Base-by-base conservation (phyloP, 2,329 filamentous ascomycete species). In the Pseudomassariella vexata region DNA sequence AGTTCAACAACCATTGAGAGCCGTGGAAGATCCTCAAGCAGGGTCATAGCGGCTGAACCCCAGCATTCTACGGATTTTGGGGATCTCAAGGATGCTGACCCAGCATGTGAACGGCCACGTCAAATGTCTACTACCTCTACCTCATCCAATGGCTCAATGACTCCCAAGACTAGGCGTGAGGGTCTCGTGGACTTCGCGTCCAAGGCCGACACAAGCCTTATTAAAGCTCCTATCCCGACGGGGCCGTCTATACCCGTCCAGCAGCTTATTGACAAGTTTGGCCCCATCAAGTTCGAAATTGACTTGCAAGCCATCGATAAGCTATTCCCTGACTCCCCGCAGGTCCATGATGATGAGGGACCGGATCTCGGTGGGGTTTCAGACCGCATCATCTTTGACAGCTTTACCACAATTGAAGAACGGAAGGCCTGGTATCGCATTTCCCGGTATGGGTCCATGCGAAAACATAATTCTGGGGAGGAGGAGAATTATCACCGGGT, bases 381-480 rank as follows among this genome's bases (percentile, higher is more conserved):
- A 1, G 70, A 74, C 19, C 53, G 59, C 19, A 50, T 70, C 26
- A 60, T 73, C 12, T 53, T 52, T 19, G 73, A 79, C 47, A 70
- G 60, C 18, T 79, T 79, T 38, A 58, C 60, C 5, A 61, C 65
- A 3, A 66, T 70, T 4, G 68, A 70, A 3, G 68, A 82, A 51
- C 73, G 79, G 29, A 79, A 75, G 45, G 64, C 66, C 6, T 83
- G 79, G 79, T 80, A 82, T 42, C 73, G 76, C 14, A 55, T 82
- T 12, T 79, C 78, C 6, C 68, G 78, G 5, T 66, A 65, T 34
- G 78, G 76, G 3, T 76, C 76, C 1, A 65, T 69, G 43, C 63
- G 74, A 5, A 71, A 70, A 37, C 67, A 80, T 42, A 63, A 77
- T 34, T 54, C 57, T 3, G 75, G 70, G 24, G 68, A 77, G 27